Evolutionary conservation across 805 yeast species (phyloP).

Genomic region (Saturnispora serradocipensis): DNA sequence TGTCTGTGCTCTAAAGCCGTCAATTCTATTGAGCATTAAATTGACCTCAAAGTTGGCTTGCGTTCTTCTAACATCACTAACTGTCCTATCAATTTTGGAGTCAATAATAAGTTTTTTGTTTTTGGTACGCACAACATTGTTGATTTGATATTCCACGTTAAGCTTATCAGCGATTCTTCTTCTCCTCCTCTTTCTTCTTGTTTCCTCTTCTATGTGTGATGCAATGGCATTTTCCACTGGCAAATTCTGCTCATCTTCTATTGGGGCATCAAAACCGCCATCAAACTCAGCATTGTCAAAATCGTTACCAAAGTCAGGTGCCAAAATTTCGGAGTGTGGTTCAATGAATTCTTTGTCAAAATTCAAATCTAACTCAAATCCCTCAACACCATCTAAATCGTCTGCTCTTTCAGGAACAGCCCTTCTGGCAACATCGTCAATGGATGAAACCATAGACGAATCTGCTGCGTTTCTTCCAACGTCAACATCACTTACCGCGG

Average conservation of each 20-base stretch:
- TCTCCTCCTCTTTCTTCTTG: conserved; percentile 11
- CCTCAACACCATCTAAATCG: conserved; percentile 25
- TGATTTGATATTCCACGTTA: conserved; percentile 20
- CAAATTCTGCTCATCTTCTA: conserved; percentile 10
- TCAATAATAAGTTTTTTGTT: conserved; percentile 41
- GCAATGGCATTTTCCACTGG: background rate
- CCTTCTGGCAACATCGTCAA: conserved; percentile 21
- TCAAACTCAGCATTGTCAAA: conserved; percentile 36
- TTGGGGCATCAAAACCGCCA: conserved; percentile 21
- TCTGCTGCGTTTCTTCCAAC: conserved; percentile 16
- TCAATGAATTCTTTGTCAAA: conserved; percentile 17
- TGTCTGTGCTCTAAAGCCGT: background rate
- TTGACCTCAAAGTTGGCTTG: conserved; percentile 23
- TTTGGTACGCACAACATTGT: conserved; percentile 39
- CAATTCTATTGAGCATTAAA: background rate
- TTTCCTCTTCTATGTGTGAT: background rate
- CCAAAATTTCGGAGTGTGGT: conserved; percentile 2
- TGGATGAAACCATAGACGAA: conserved; percentile 10
- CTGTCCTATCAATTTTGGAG: conserved; percentile 33
- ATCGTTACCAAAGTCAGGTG: conserved; percentile 27
- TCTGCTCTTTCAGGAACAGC: conserved; percentile 22
- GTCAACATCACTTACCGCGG: conserved; percentile 5
- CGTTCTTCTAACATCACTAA: conserved; percentile 27
- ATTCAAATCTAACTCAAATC: conserved; percentile 28
- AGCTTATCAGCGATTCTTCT: conserved; percentile 27